phyloP scores from a whole-genome alignment of 768 basidiomycete genomes.

The Coprinopsis marcescibilis region DNA sequence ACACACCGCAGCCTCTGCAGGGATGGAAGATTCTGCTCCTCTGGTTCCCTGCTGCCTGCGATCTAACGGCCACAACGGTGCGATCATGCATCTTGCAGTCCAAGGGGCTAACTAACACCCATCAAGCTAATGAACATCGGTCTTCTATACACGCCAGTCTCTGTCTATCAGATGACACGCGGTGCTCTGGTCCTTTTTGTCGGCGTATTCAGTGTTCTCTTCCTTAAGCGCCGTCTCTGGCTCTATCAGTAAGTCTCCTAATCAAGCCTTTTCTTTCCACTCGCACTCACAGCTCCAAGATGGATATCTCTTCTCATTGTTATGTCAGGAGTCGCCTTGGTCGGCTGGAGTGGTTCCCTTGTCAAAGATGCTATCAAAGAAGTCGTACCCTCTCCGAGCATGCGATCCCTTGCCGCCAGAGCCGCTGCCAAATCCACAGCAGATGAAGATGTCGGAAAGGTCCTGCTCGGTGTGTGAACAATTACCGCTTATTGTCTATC shows the following conservation, averaged over 20 bases:
- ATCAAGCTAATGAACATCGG: slow-evolving; percentile 87
- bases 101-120: slow-evolving; percentile 23
- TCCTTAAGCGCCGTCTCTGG: slow-evolving; percentile 81
- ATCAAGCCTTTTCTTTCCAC: slow-evolving; percentile 2
- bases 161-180: slow-evolving; percentile 95
- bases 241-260: slow-evolving; percentile 68
- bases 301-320: slow-evolving; percentile 90
- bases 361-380: slow-evolving; percentile 68
- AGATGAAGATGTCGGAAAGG: slow-evolving; percentile 59
- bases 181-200: slow-evolving; percentile 94
- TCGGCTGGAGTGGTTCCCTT: slow-evolving; percentile 86
- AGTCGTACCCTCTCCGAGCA: slow-evolving; percentile 25
- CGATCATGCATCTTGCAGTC: slow-evolving; percentile 25
- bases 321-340: slow-evolving; percentile 76
- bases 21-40: slow-evolving; percentile 73
- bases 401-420: slow-evolving; percentile 22
- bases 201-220: slow-evolving; percentile 84
- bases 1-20: slow-evolving; percentile 39
- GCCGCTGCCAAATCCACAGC: slow-evolving; percentile 41
- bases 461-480: slow-evolving; percentile 58
- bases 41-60: slow-evolving; percentile 86
- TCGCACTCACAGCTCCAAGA: slow-evolving; percentile 32
- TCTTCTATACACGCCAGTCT: slow-evolving; percentile 92
- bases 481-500: slow-evolving; percentile 17
- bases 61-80: slow-evolving; percentile 88